Evolutionary conservation across 768 basidiomycete species (phyloP).

Genomic region (Dioszegia hungarica): DNA sequence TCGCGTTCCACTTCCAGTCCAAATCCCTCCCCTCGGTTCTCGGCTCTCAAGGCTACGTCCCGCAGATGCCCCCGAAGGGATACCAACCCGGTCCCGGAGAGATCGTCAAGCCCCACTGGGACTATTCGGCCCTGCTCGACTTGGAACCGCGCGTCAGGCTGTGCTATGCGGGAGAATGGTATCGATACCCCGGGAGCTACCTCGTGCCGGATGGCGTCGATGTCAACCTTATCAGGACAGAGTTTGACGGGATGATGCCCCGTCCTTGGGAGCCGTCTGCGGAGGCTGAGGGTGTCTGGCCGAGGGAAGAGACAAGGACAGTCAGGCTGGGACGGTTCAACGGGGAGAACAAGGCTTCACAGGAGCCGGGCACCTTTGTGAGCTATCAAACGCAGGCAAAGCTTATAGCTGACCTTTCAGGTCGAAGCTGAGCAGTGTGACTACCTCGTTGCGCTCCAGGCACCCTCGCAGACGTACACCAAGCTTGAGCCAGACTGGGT

Average conservation of each 20-base stretch:
- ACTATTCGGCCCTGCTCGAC: conserved; percentile 57
- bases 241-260: conserved; percentile 83
- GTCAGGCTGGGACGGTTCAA: conserved; percentile 66
- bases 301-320: conserved; percentile 60
- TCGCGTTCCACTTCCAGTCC: conserved; percentile 66
- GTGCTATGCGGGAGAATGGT: conserved; percentile 93
- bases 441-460: conserved; percentile 86
- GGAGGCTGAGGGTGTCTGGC: conserved; percentile 53
- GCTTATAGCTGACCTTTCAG: conserved; percentile 48
- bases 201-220: conserved; percentile 75
- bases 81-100: conserved; percentile 49
- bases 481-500: conserved; percentile 72
- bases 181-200: conserved; percentile 87
- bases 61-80: conserved; percentile 41
- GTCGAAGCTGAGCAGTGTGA: conserved; percentile 70
- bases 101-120: conserved; percentile 60
- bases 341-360: conserved; percentile 71
- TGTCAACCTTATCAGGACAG: conserved; percentile 86
- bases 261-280: conserved; percentile 61
- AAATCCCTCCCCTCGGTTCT: conserved; percentile 76
- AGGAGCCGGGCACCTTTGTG: conserved; percentile 69
- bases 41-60: conserved; percentile 48
- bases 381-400: conserved; percentile 30
- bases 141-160: conserved; percentile 62
- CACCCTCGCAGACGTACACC: conserved; percentile 61